Conservation (phyloP, 768 basidiomycete species). For the Rhizopogon vulgaris region DNA sequence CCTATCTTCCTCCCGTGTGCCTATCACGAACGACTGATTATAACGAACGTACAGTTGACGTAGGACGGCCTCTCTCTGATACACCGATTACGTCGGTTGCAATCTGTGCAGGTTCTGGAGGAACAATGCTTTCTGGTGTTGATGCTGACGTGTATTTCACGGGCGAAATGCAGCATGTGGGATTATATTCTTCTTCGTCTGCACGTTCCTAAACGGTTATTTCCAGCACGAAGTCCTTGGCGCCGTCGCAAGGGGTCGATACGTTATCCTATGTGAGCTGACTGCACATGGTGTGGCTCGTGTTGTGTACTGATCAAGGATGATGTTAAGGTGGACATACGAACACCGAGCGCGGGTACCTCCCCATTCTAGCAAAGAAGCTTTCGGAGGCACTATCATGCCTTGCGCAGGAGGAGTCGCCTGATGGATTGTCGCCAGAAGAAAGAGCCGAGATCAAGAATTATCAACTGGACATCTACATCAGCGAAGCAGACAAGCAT, state of each 20-base stretch:
- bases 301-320: constrained; percentile 4
- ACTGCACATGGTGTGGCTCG: constrained; percentile 6
- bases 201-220: constrained; percentile 11
- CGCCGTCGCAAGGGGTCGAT: constrained; percentile 64
- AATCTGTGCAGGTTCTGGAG: constrained; percentile 90
- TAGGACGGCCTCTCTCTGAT: constrained; percentile 43
- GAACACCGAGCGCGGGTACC: constrained; percentile 92
- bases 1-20: constrained; percentile 3
- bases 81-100: constrained; percentile 56
- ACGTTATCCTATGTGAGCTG: constrained; percentile 78
- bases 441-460: constrained; percentile 20
- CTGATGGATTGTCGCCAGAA: constrained; percentile 29
- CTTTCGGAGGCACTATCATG: constrained; percentile 46
- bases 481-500: constrained; percentile 70
- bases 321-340: constrained; percentile 71
- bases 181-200: constrained; percentile 19
- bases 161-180: constrained; percentile 87
- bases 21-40: background rate
- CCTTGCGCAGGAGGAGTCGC: constrained; percentile 25
- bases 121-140: constrained; percentile 62
- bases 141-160: constrained; percentile 87
- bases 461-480: constrained; percentile 45
- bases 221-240: constrained; percentile 85
- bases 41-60: constrained; percentile 46
- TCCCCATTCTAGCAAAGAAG: constrained; percentile 64